Evolutionary conservation across 2,329 filamentous ascomycete species (phyloP), one percentile per base, ranked within the genome.

Genomic region (Colletotrichum lentis): DNA sequence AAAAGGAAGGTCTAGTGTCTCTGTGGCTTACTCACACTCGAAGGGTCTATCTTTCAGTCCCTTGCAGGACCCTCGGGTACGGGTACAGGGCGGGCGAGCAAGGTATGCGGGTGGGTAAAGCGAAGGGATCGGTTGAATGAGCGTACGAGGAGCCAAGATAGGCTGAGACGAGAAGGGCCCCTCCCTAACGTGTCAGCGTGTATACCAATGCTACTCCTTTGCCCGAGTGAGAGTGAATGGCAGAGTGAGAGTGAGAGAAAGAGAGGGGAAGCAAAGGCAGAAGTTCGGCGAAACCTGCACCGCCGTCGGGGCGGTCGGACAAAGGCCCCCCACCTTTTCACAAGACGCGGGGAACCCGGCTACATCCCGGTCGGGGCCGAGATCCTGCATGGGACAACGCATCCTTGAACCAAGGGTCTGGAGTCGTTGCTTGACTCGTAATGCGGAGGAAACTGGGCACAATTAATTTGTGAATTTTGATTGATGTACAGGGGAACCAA

Each of bases 211-310:
- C 58, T 22, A 52, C 64, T 44, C 57, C 31, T 35, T 46, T 27
- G 8, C 16, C 16, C 18, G 16, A 44, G 31, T 35, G 31, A 35
- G 31, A 35, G 31, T 35, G 31, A 35, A 10, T 3, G 31, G 7
- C 31, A 35, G 31, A 35, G 31, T 35, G 31, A 35, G 31, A 10
- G 31, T 35, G 8, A 35, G 31, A 10, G 31, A 7, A 35, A 10
- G 41, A 46, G 43, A 55, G 50, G 43, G 52, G 60, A 18, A 39
- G 27, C 41, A n/a, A 43, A 47, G 62, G 66, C 66, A 61, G 55
- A 69, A 65, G 41, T 43, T 69, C 66, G 66, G 66, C 55, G 56
- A 69, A 69, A 69, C 66, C 62, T 61, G 55, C 55, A 50, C 66
- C 56, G 55, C 54, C n/a, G 47, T 44, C 50, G 61, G 64, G 65